Evolutionary conservation across 2,329 filamentous ascomycete genomes (phyloP).

Genomic region (Alternaria sp.): DNA sequence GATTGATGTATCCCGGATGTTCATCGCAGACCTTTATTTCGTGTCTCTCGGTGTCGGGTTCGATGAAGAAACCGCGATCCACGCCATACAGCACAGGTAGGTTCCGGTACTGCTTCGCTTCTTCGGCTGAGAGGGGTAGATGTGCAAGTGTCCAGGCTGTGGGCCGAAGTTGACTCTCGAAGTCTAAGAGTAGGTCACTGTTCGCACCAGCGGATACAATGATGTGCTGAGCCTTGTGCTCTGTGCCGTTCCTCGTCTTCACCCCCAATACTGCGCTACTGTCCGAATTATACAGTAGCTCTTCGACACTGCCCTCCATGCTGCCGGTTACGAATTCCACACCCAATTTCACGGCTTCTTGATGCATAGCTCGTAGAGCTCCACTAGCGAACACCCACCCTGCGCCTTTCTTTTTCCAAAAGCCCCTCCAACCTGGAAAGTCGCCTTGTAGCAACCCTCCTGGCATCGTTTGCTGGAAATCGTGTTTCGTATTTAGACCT

Average conservation of each 20-base stretch:
- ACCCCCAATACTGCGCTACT: constrained; percentile 51
- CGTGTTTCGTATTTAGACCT: constrained; percentile 51
- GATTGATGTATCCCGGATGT: constrained; percentile 63
- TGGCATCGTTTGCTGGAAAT: constrained; percentile 60
- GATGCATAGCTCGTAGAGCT: constrained; percentile 54
- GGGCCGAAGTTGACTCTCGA: constrained; percentile 60
- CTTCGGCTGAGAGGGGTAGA: constrained; percentile 56
- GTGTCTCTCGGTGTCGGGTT: constrained; percentile 53
- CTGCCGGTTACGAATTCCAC: constrained; percentile 55
- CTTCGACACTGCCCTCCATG: constrained; percentile 47
- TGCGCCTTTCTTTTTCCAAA: constrained; percentile 52
- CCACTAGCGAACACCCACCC: constrained; percentile 63
- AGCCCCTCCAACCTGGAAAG: constrained; percentile 60
- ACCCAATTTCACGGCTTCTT: constrained; percentile 55
- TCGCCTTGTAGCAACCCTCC: constrained; percentile 58
- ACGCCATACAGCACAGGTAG: constrained; percentile 59
- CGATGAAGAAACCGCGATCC: constrained; percentile 59
- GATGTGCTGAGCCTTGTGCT: constrained; percentile 52
- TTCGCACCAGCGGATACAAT: constrained; percentile 60
- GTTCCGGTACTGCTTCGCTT: constrained; percentile 54
- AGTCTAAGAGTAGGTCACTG: constrained; percentile 56
- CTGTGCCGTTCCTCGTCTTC: constrained; percentile 50
- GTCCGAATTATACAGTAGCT: constrained; percentile 43
- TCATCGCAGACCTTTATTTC: constrained; percentile 62
- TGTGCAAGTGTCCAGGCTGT: constrained; percentile 63